phyloP scores from a whole-genome alignment of 441 rosid species.

The Pelargonium fulgidum region DNA sequence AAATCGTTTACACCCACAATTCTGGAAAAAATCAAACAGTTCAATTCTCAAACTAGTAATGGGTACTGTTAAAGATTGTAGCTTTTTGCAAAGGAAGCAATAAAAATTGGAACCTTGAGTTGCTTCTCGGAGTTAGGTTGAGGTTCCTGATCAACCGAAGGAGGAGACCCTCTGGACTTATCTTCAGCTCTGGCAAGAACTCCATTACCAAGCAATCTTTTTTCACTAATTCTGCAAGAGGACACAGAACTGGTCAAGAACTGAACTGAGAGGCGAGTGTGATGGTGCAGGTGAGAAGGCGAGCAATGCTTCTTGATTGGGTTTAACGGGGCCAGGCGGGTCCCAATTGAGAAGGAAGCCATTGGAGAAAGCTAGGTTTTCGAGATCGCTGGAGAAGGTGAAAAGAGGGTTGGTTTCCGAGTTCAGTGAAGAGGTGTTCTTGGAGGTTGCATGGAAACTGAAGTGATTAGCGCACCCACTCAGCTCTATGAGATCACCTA shows the following conservation, averaged over 20 bases:
- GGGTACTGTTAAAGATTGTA: background rate
- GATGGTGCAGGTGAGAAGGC: background rate
- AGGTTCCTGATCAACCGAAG: constrained; percentile 27
- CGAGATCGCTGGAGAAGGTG: background rate
- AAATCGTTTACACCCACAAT: background rate
- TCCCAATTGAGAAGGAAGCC: background rate
- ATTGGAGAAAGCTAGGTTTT: background rate
- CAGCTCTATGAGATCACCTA: no score
- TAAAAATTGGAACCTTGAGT: no score
- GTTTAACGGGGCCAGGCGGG: background rate
- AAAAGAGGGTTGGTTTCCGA: no score
- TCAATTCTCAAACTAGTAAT: constrained; percentile 10
- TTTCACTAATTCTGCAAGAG: constrained; percentile 27
- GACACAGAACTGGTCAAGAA: constrained; percentile 28
- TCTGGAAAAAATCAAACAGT: no score
- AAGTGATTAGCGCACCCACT: no score
- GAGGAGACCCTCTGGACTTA: constrained; percentile 43
- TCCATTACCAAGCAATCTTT: constrained; percentile 35
- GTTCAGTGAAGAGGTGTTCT: no score
- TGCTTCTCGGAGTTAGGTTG: constrained; percentile 28
- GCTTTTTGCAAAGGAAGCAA: background rate
- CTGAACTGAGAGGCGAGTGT: constrained; percentile 15
- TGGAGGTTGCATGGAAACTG: no score
- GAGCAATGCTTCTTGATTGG: background rate
- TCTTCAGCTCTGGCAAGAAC: constrained; percentile 69